Percentiles rank a stretch among this genome's conserved stretches.
These are phyloP conservation scores for Dothistroma septosporum DNA, from an alignment of 2,329 filamentous ascomycete genomes.

Conservation along the genomic window DNA sequence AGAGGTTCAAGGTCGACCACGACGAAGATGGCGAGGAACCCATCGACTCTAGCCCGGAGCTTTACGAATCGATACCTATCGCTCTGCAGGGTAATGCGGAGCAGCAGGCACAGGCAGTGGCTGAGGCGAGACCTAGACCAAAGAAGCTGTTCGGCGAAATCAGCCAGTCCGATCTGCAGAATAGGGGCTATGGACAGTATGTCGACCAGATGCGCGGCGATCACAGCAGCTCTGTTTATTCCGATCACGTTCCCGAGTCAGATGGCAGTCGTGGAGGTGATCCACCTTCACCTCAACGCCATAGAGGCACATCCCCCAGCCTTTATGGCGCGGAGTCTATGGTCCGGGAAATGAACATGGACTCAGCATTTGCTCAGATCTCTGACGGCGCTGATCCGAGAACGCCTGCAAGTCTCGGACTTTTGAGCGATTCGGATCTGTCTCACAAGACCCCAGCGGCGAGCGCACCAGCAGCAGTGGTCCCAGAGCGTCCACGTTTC, in stretches of 20 bases:
- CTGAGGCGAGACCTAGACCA: constrained; percentile 13
- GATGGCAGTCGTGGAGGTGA: constrained; percentile 3
- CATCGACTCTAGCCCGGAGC: constrained; percentile 37
- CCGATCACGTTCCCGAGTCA: constrained; percentile 1
- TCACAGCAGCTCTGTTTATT: constrained; percentile 6
- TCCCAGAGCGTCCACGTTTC: constrained; percentile 28
- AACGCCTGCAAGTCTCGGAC: constrained; percentile 21
- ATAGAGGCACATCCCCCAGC: constrained; percentile 33
- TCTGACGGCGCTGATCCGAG: constrained; percentile 35
- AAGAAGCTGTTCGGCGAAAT: constrained; percentile 59
- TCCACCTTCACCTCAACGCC: not conserved
- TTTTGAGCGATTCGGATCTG: constrained; percentile 9
- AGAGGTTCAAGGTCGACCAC: constrained; percentile 42
- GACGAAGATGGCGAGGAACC: constrained; percentile 32
- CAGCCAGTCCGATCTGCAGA: constrained; percentile 51
- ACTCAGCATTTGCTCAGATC: constrained; percentile 38
- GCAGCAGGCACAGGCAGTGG: constrained; percentile 13
- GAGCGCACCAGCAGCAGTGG: constrained; percentile 27
- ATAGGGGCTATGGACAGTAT: constrained; percentile 38
- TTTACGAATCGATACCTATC: constrained; percentile 35
- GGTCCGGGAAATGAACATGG: constrained; percentile 48
- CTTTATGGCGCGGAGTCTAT: constrained; percentile 47
- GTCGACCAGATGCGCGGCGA: constrained; percentile 2
- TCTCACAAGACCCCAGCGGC: constrained; percentile 12
- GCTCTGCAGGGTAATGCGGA: constrained; percentile 17